Conservation (phyloP, 768 basidiomycete genomes). For the Trametes meyenii region DNA sequence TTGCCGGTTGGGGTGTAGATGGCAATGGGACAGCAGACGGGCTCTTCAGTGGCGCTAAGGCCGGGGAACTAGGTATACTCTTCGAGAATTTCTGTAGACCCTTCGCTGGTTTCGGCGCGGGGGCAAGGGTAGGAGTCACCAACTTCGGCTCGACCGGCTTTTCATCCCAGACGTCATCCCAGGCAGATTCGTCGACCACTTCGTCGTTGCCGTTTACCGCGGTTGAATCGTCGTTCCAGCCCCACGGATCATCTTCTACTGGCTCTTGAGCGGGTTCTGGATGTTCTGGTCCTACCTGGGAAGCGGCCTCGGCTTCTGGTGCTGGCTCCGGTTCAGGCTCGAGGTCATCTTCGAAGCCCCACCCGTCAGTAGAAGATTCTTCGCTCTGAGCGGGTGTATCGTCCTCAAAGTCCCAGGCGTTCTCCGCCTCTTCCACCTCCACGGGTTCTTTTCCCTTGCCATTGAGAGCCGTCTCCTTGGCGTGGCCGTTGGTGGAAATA, state of each 20-base stretch:
- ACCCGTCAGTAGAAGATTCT: conserved; percentile 36
- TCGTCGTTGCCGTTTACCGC: conserved; percentile 36
- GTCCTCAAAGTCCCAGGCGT: conserved; percentile 44
- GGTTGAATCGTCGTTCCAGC: conserved; percentile 63
- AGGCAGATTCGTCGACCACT: conserved; percentile 60
- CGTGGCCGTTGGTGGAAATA: too few relatives aligned
- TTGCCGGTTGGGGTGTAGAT: conserved; percentile 20
- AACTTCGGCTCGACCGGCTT: conserved; percentile 11
- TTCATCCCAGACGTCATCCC: conserved; percentile 53
- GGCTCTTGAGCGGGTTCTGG: conserved; percentile 31
- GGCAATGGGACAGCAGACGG: conserved; percentile 5
- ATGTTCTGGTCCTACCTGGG: conserved; percentile 5
- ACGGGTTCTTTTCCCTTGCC: conserved; percentile 7
- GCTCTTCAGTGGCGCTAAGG: conserved; percentile 17
- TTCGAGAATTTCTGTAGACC: conserved; percentile 63
- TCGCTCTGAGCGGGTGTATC: conserved; percentile 30
- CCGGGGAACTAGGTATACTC: conserved; percentile 33
- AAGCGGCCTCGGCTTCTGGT: conserved; percentile 11
- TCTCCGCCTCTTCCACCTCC: conserved; percentile 34
- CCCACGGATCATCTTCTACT: conserved; percentile 51
- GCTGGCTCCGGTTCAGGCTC: conserved; percentile 4
- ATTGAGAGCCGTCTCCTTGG: background rate
- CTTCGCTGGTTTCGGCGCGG: conserved; percentile 53
- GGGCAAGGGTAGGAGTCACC: conserved; percentile 31
- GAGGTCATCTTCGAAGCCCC: conserved; percentile 45